A percentile compares a stretch with the other conserved stretches of the same genome.
These are phyloP conservation scores for Eutypella sp. DNA, from an alignment of 2,329 filamentous ascomycete genomes.

Conservation along the genomic window DNA sequence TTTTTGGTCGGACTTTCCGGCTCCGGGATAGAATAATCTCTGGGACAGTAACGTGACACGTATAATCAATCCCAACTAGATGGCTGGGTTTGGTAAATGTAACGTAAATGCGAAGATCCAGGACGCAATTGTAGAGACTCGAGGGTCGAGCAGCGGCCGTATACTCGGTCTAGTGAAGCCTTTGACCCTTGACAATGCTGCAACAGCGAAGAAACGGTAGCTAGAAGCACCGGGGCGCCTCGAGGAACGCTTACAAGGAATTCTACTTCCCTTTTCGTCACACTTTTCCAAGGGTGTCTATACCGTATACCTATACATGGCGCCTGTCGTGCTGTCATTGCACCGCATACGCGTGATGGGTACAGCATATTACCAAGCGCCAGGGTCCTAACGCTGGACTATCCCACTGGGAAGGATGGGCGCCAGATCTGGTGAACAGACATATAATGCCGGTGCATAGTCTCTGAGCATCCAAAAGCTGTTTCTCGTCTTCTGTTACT, in stretches of 20 bases:
- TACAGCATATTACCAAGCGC: slow-evolving; percentile 25
- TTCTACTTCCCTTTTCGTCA: slow-evolving; percentile 10
- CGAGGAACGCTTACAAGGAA: not conserved
- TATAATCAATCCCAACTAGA: not conserved
- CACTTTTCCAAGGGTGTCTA: slow-evolving; percentile 11
- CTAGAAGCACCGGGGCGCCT: not conserved
- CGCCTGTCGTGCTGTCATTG: slow-evolving; percentile 19
- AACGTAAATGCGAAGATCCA: too few species aligned
- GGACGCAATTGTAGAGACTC: not conserved
- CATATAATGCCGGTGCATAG: slow-evolving; percentile 25
- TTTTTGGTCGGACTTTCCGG: not conserved
- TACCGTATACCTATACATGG: slow-evolving; percentile 14
- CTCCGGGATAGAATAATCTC: not conserved
- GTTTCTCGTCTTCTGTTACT: slow-evolving; percentile 28
- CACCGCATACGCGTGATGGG: slow-evolving; percentile 20
- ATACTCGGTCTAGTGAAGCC: not conserved
- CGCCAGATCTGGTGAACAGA: slow-evolving; percentile 26
- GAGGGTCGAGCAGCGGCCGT: not conserved
- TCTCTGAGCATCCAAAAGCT: slow-evolving; percentile 25
- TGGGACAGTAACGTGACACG: not conserved
- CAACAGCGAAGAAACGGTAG: not conserved
- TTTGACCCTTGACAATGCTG: not conserved
- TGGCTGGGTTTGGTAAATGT: not conserved
- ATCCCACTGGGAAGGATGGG: slow-evolving; percentile 16
- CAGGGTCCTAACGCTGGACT: slow-evolving; percentile 14